Base-by-base conservation (phyloP, 768 basidiomycete species). In the Termitomyces sp. region DNA sequence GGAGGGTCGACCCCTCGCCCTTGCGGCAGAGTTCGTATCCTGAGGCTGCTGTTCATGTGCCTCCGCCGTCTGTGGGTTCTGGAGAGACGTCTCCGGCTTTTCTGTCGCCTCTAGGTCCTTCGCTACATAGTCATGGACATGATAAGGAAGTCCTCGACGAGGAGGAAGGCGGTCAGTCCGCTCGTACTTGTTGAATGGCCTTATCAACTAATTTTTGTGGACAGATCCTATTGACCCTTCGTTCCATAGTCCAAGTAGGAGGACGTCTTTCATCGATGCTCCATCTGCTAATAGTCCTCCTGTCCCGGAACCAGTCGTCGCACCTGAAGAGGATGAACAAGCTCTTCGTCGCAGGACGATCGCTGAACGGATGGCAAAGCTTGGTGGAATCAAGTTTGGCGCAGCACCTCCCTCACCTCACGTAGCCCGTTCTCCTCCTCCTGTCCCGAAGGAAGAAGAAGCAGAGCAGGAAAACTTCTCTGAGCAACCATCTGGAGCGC, bases 361-460 rank as follows among this genome's bases (percentile, higher is more conserved):
- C 37, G 93, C 94, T 1, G 93, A 96, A 57, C 82, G 95, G n/a
- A 95, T 97, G 94, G 94, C 94, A 1, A 92, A 86, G 66, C 77
- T 97, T 0, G 93, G 95, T 16, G 92, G 91, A 3, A 87, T 96
- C 67, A 84, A 82, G 60, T 89, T 95, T 62, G 92, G 92, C 1
- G 85, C 81, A 44, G 88, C 88, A 48, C 55, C 55, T 16, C 83
- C 85, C n/a, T 45, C 69, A 45, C 71, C 74, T 43, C 54, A 63
- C 10, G 76, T 79, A 18, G 67, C 69, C 56, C 72, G 70, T 42
- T 76, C 76, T 2, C 69, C 76, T 18, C 71, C 74, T 5, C 75
- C 75, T 2, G 62, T 71, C 0, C 70, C 71, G 0, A 79, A 50
- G 44, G 40, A 65, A 24, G 59, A 64, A 40, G 71, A 68, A 33